phyloP scores from a whole-genome alignment of 2,329 filamentous ascomycete species.

The Pseudopithomyces maydicus region DNA sequence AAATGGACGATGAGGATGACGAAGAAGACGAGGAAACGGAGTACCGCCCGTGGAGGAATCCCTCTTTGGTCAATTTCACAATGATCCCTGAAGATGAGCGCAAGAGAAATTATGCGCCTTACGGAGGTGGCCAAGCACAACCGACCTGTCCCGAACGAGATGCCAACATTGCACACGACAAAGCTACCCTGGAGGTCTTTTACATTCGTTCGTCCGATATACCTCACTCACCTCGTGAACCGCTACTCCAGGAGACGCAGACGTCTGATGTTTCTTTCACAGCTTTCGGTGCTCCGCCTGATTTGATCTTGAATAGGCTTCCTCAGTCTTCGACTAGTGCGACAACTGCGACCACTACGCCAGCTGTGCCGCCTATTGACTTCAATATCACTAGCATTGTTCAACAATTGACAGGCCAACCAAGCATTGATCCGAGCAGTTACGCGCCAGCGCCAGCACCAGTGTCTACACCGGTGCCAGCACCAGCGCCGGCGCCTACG shows the following conservation, averaged over 20 bases:
- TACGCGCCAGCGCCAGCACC: conserved; percentile 23
- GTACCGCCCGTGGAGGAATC: conserved; percentile 38
- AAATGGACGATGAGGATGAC: conserved; percentile 67
- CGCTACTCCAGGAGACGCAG: conserved; percentile 40
- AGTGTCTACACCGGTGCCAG: too few relatives aligned
- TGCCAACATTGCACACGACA: conserved; percentile 52
- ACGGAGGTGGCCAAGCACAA: conserved; percentile 49
- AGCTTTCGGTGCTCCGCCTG: conserved; percentile 46
- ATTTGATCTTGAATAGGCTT: conserved; percentile 27
- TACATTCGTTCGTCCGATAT: conserved; percentile 53
- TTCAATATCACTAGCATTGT: conserved; percentile 36
- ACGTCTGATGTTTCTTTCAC: conserved; percentile 23
- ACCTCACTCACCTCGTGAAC: conserved; percentile 53
- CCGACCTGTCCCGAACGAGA: conserved; percentile 50
- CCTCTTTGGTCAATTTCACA: conserved; percentile 51
- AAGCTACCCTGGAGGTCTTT: conserved; percentile 53
- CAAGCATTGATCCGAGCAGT: conserved; percentile 16
- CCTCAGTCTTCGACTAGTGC: conserved; percentile 23
- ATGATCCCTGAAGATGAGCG: conserved; percentile 47
- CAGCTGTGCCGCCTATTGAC: conserved; percentile 19
- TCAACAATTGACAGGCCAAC: conserved; percentile 25
- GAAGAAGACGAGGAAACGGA: conserved; percentile 59
- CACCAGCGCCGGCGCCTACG: conserved; percentile 11
- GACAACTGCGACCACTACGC: conserved; percentile 11
- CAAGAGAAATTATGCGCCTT: conserved; percentile 51